Base-by-base conservation (phyloP, 305 asterid species). In the Rubia occidens region DNA sequence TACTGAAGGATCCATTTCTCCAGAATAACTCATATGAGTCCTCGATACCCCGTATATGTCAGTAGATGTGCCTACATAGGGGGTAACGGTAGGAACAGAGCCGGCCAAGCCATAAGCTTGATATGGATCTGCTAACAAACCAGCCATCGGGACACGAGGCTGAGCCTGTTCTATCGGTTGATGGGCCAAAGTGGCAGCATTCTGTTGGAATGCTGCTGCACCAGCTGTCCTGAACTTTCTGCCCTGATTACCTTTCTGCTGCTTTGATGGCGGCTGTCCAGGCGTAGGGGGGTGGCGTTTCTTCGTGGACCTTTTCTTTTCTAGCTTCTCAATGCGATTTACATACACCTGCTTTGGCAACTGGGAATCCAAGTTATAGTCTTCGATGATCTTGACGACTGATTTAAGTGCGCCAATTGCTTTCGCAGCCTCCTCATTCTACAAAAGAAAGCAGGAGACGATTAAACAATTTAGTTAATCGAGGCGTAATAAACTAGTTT, bases 321-420 rank as follows among this genome's bases (percentile, higher is more conserved):
- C 90, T 78, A 88, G 80, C 68, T 60, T 77, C 74, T 80, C 84
- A 5, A 85, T 65, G 63, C 78, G 84, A 54, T 43, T 72, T 70
- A 78, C 60, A 72, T 86, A 80, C 70, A 71, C 78, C 4, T 69
- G 81, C 76, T 82, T 83, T 15, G 88, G 80, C 78, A 83, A 82
- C 71, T 79, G 79, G 15, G 86, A 71, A 65, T 84, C 92, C 68
- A 88, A 77, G 66, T 71, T 76, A 54, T 85, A 80, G 29, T 86
- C 90, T 68, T 86, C 86, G 15, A 88, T 75, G 77, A 77, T 80
- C 78, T 78, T 86, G 71, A 86, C 76, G 67, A 83, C 87, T 0
- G 85, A 74, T 75, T 79, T 88, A 72, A 88, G 61, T 37, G 86
- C 81, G 78, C 71, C 79, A 45, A 86, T 83, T 78, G 86, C 91